Base-by-base conservation (phyloP, 306 rosid genomes). In the Quercus aquifolioides region DNA sequence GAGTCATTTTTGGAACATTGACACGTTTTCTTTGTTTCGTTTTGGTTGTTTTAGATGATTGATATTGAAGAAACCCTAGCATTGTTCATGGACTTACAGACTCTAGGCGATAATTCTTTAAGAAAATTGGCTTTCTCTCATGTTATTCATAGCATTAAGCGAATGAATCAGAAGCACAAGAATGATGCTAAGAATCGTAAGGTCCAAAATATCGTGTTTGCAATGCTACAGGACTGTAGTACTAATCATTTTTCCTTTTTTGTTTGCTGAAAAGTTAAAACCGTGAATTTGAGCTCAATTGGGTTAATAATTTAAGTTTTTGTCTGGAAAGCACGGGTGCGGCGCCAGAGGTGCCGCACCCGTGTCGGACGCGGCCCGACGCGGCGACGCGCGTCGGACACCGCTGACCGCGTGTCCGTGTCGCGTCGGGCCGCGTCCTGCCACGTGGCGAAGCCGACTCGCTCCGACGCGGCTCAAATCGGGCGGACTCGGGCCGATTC, bases 61-160 rank as follows among this genome's bases (percentile, higher is more conserved):
- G 90, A 83, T 76, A 69, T 91, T 71, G 87, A 83, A 58, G 95
- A 90, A 31, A 92, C 86, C 46, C 83, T 91, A 25, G 76, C 84
- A 0, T 84, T 94, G 92, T 92, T 94, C 83, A 84, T 92, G 97
- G 97, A 92, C 71, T 85, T 92, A 57, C 98, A 94, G 92, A 88
- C 86, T 30, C 80, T 89, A 20, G 97, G 88, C 8, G 97, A 90
- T 71, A 90, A 80, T 31, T 69, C 60, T 23, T 68, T 94, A 65
- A 88, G 80, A 68, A 82, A 87, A 67, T 46, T 94, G 85, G 92
- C 97, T 1, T 94, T 87, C 79, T 79, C 80, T 21, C 92, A 89
- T 21, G 89, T 92, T 55, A 74, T 94, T 86, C 93, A 91, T 33
- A 88, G 95, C 84, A 85, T 94, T 38, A 88, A 49, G 83, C 78